Base-by-base conservation (phyloP, 352 stramenopile species). In the Phytophthora uliginosa region DNA sequence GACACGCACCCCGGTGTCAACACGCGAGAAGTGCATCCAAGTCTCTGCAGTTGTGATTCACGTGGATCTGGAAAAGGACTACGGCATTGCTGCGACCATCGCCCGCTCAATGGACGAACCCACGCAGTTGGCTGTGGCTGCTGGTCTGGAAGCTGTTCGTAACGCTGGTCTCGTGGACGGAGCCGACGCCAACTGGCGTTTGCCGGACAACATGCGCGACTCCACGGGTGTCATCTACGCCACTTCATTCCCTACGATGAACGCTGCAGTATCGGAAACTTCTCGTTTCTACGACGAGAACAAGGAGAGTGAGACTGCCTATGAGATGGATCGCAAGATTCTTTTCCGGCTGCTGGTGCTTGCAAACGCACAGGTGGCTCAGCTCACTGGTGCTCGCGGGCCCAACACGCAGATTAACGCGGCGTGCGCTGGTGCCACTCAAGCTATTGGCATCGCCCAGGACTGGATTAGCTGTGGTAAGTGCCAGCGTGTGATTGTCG, bases 371-470 rank as follows among this genome's bases (percentile, higher is more conserved):
- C 97, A 99, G 76, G 78, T 99, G 42, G 97, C 97, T 20, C 97
- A 99, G 79, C 85, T 99, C 60, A 96, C 91, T 10, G 96, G 96
- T 51, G 98, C 95, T 36, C 83, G 89, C 54, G 97, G 97, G 22
- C 97, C 97, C 1, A 99, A 99, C 74, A 98, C 96, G 40, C 97
- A 99, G 72, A 95, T 95, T 6, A 99, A 99, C 80, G 96, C 96
- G 2, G 97, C 97, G 8, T 99, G 97, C 79, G 96, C 96, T 50
- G 96, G 97, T 51, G 98, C 95, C 48, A 98, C 96, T 7, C 92
- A 98, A 58, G 93, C 92, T 28, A 88, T 99, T 66, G 92, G 85
- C 15, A 89, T 99, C 79, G 95, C 95, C 28, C 92, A 98, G 69
- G 97, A 99, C 73, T 99, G 98, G 95, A 89, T 99, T 38, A 84